Evolutionary conservation across 257 asterid species (phyloP), one percentile per base, ranked within the genome.

Genomic region (Handroanthus guayacan): DNA sequence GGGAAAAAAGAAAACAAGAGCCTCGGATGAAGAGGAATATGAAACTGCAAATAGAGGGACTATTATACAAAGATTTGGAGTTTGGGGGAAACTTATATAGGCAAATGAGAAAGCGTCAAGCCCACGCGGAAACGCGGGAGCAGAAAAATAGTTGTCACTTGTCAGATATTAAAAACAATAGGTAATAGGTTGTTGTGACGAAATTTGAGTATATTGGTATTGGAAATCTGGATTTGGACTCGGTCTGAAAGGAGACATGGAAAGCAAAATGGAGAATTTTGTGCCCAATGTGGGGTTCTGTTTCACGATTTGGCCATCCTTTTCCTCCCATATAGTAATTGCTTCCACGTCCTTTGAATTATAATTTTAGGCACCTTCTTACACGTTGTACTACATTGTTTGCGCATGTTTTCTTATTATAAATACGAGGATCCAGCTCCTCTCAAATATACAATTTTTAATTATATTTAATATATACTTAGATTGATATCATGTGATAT

Each of bases 81-180:
- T 2, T 34, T 31, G 14, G 0, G 4, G 14, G 6, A 17, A 43
- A 10, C n/a, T 52, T 73, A 73, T 45, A 73, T 61, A 61, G 37
- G 5, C 37, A 48, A 62, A 62, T 44, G 1, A 6, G 62, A 9
- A 61, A 3, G 7, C 9, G 70, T 73, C 60, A 58, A 72, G 39
- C 36, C 16, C 48, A 61, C 70, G 78, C 62, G 70, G 70, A 73
- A 25, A 60, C 62, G 45, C 51, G 62, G 39, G 50, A 47, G 78
- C 62, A 38, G 11, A 17, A 47, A 31, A 20, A 69, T 62, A 16
- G 31, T 3, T 34, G 9, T 36, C 45, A 31, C 3, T 34, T 62
- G 17, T 62, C 20, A 34, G 45, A 34, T 34, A 2, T 54, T 16
- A 54, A 11, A 5, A 31, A 62, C 13, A 13, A 62, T 1, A 37